Evolutionary conservation across 2,329 filamentous ascomycete species (phyloP), one percentile per base, ranked within the genome.

Genomic region (Talaromyces sp.): DNA sequence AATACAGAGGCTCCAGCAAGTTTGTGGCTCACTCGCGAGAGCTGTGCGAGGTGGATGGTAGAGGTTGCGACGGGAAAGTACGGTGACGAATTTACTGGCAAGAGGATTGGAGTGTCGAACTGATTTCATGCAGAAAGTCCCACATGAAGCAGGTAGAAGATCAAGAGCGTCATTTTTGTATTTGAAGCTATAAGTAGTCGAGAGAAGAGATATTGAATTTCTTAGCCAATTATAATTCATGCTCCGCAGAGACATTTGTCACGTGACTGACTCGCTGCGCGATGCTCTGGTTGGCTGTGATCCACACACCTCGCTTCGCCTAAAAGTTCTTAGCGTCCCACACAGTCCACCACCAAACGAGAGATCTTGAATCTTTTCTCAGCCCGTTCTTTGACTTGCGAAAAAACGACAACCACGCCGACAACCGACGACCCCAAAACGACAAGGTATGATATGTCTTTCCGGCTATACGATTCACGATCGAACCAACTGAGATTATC

Each of bases 301-400:
- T 12, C 33, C 58, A 65, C 50, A 40, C 21, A 48, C 44, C 44
- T 48, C 44, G 44, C 54, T 61, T 66, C 74, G 77, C 76, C 75
- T 74, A 73, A 77, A 77, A 73, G 28, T 71, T 68, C 63, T 70
- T 76, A 76, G 75, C 71, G 75, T 74, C 74, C 74, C 76, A 77
- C 76, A 78, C 73, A 76, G 72, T 68, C 67, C 68, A 67, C 64
- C 68, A 58, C 68, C 52, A 37, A 39, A 28, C 40, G 55, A 70
- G 63, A 67, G 64, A 67, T 67, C 69, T 72, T 65, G 65, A 59
- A 61, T 69, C 66, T 67, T 74, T 67, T 69, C 76, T 71, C 50
- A 52, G 25, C 16, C 21, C 33, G 70, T 73, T 74, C 11, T 14
- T 73, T 70, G 67, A 70, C 68, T 71, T 70, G 71, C 71, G 74